Evolutionary conservation across 2,329 filamentous ascomycete species (phyloP).

Genomic region (Alternaria sp.): DNA sequence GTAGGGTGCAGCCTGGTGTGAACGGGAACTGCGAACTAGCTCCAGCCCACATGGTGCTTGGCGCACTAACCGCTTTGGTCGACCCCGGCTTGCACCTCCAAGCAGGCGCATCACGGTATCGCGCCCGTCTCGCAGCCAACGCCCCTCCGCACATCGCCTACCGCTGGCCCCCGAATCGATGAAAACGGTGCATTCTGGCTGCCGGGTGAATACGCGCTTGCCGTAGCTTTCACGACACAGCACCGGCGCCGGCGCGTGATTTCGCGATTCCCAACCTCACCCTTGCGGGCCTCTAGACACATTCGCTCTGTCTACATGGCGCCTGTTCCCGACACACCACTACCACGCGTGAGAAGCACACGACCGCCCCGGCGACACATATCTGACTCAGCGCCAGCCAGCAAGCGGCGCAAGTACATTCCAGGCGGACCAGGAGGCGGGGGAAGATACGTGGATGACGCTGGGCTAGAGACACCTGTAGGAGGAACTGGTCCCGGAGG

Average conservation of each 20-base stretch:
- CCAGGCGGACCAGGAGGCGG: constrained; percentile 88
- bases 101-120: constrained; percentile 22
- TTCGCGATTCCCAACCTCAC: constrained; percentile 28
- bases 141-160: constrained; percentile 21
- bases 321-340: constrained; percentile 47
- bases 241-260: constrained; percentile 40
- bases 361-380: constrained; percentile 45
- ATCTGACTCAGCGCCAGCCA: constrained; percentile 53
- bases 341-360: constrained; percentile 47
- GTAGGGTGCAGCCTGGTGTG: constrained; percentile 1
- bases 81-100: constrained; percentile 23
- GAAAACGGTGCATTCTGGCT: constrained; percentile 27
- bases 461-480: constrained; percentile 68
- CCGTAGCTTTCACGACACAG: constrained; percentile 33
- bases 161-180: constrained; percentile 29
- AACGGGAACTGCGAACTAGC: constrained; percentile 5
- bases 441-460: constrained; percentile 80
- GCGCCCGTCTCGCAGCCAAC: constrained; percentile 32
- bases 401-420: constrained; percentile 69
- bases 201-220: constrained; percentile 40
- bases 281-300: constrained; percentile 36
- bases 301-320: constrained; percentile 44
- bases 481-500: constrained; percentile 58
- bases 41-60: constrained; percentile 15
- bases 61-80: constrained; percentile 17